phyloP scores from a whole-genome alignment of 2,329 filamentous ascomycete genomes.

The Aspergillus brunneoviolaceus region DNA sequence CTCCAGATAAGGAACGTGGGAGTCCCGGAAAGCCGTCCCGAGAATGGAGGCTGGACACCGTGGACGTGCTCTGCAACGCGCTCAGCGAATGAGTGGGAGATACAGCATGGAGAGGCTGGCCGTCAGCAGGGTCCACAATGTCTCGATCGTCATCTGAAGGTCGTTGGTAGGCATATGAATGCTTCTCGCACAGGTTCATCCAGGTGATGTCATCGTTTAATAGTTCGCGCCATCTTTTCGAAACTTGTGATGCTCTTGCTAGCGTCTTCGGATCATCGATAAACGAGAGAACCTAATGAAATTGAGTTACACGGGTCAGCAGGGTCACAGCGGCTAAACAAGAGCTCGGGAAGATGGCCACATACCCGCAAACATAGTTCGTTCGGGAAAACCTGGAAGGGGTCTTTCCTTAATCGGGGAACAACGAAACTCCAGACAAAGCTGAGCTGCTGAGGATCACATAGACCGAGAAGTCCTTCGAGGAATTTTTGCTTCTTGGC shows the following conservation, averaged over 20 bases:
- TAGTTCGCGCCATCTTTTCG: constrained; percentile 86
- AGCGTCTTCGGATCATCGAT: constrained; percentile 96
- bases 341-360: background rate
- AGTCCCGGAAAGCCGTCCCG: constrained; percentile 52
- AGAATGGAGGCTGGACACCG: constrained; percentile 32
- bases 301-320: constrained; percentile 15
- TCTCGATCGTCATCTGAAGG: constrained; percentile 49
- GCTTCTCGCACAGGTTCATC: constrained; percentile 96
- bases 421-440: constrained; percentile 97
- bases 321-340: background rate
- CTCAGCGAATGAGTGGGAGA: constrained; percentile 22
- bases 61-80: constrained; percentile 27
- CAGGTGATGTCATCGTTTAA: constrained; percentile 96
- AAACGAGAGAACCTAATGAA: constrained; percentile 78
- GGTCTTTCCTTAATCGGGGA: constrained; percentile 91
- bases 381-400: constrained; percentile 86
- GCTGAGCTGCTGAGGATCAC: constrained; percentile 90
- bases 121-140: constrained; percentile 37
- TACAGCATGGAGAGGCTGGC: constrained; percentile 24
- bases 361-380: constrained; percentile 84
- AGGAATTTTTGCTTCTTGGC: constrained; percentile 77
- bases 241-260: constrained; percentile 93
- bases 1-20: constrained; percentile 35
- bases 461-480: constrained; percentile 86
- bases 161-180: constrained; percentile 82